These are phyloP conservation scores for Tubosaeta brunneosetosa DNA, from an alignment of 768 basidiomycete genomes.

Conservation along the genomic window DNA sequence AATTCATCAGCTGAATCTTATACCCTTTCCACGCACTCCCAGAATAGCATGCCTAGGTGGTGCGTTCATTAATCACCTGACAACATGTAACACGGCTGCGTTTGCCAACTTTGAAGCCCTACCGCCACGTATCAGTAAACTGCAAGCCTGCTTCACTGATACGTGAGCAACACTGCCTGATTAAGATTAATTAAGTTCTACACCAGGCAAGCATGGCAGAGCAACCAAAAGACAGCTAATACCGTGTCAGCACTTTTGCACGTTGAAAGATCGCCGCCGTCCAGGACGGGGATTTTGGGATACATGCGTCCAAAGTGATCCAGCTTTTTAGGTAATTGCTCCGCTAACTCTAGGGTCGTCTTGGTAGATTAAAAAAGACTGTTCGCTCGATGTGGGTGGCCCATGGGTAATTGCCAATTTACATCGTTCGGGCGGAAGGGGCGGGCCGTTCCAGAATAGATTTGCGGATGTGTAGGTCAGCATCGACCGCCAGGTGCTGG, in stretches of 20 bases:
- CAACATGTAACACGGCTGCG: neutral
- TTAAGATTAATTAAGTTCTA: neutral
- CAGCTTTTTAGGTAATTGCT: neutral
- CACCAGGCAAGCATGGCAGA: neutral
- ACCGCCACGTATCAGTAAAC: neutral
- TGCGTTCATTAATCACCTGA: conserved; percentile 1
- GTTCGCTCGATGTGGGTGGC: neutral
- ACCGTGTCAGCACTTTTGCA: neutral
- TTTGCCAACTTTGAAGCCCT: conserved; percentile 3
- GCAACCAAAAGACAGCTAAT: neutral
- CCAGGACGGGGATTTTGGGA: neutral
- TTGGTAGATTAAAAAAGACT: neutral
- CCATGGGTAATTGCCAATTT: neutral
- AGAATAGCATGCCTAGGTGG: neutral
- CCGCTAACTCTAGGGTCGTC: neutral
- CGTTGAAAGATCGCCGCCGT: neutral
- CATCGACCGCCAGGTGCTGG: no score
- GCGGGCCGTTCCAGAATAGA: conserved; percentile 4
- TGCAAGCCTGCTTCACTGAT: conserved; percentile 1
- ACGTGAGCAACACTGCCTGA: conserved; percentile 2
- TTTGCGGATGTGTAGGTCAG: neutral
- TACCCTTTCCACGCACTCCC: neutral
- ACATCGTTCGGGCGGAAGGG: neutral
- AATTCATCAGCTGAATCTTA: neutral
- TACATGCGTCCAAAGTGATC: neutral